These are phyloP conservation scores for Entomortierella chlamydospora DNA, from an alignment of 192 early-diverging fungal species.

Conservation along the genomic window DNA sequence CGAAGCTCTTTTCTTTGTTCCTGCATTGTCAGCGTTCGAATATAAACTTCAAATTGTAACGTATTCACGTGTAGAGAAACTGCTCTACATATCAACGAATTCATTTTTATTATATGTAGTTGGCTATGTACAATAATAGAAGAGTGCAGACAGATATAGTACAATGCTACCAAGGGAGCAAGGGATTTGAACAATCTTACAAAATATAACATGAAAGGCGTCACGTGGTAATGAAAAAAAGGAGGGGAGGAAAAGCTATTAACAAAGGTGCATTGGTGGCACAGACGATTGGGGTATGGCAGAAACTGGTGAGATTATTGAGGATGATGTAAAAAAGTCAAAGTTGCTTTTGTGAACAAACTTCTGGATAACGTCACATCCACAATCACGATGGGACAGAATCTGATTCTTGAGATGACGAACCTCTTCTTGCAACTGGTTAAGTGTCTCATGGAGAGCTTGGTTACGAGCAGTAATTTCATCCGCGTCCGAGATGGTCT, in stretches of 20 bases:
- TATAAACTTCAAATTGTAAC: no score
- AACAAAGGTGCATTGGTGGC: slow-evolving; percentile 2
- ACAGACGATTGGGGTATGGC: not conserved
- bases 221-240: no score
- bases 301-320: no score
- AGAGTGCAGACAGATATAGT: not conserved
- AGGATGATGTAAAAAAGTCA: not conserved
- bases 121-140: not conserved
- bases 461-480: slow-evolving; percentile 41
- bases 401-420: slow-evolving; percentile 44
- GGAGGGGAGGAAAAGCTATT: no score
- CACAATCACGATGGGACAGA: slow-evolving; percentile 38
- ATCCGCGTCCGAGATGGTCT: slow-evolving; percentile 45
- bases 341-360: slow-evolving; percentile 38
- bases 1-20: no score
- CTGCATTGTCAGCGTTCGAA: no score
- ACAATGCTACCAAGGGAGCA: not conserved
- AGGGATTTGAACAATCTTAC: no score
- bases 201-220: not conserved
- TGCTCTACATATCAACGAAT: no score
- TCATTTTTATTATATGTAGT: no score
- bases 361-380: slow-evolving; percentile 48
- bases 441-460: slow-evolving; percentile 30
- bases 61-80: no score
- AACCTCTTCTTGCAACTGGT: slow-evolving; percentile 37